Evolutionary conservation across 1,139 yeast genomes (phyloP), one percentile per base, ranked within the genome.

Genomic region (Meyerozyma guilliermondii): DNA sequence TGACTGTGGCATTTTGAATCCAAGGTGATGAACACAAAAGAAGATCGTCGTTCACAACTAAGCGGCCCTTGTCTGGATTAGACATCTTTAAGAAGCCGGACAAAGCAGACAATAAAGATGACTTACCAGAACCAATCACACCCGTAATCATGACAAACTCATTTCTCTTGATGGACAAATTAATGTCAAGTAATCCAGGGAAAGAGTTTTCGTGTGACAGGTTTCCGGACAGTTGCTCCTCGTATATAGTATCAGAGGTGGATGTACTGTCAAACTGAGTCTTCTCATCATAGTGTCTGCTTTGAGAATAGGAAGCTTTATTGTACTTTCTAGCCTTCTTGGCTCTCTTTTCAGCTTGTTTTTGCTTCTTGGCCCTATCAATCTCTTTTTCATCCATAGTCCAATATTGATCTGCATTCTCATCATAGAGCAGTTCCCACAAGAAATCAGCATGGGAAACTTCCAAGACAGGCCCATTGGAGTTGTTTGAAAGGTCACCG

Each of bases 1-100:
- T 72, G 5, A 87, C 83, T 1, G 95, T 83, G 2, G 88, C 81
- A 57, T 87, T 88, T 60, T 85, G 95, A 43, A 87, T 80, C 96
- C 96, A 88, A 10, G 94, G 92, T 39, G 58, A 47, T 2, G 76
- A 73, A 57, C 81, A 76, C 2, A 75, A 56, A 31, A 76, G 49
- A 17, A 67, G 47, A 0, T 71, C 55, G 4, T 80, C 81, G 42
- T 66, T 71, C 47, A 80, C 63, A 10, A 58, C 53, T 11, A 82
- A 67, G 0, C 59, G 34, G 13, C 92, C 92, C 23, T 20, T 17
- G 3, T 33, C 36, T 2, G 36, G 36, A 0, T 51, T 40, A 1
- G 63, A 54, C 43, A 76, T 70, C 17, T 69, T 66, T 84, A 84
- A 81, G 38, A 69, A 65, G 4, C 89, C 88, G 5, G 82, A 66